These are phyloP conservation scores for Trichoderma harzianum DNA, from an alignment of 2,329 filamentous ascomycete species.

Conservation along the genomic window DNA sequence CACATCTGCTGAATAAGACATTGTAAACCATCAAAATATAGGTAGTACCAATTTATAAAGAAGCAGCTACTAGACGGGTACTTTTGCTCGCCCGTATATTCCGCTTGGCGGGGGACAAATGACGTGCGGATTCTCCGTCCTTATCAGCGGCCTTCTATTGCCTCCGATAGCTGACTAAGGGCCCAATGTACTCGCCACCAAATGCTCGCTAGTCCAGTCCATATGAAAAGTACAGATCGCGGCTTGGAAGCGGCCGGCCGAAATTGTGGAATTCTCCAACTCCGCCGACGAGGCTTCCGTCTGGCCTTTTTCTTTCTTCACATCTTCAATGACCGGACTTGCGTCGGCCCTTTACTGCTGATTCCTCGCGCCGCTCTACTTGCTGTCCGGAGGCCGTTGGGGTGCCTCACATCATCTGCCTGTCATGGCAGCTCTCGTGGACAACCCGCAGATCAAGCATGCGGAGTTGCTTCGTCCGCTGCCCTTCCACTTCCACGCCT, in stretches of 20 bases:
- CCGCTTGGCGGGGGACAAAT: background rate
- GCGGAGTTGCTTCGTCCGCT: slow-evolving; percentile 87
- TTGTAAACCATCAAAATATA: background rate
- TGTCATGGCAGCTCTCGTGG: slow-evolving; percentile 70
- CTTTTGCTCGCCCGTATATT: background rate
- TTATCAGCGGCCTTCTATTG: background rate
- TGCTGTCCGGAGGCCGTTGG: background rate
- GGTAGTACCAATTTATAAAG: background rate
- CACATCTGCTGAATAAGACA: background rate
- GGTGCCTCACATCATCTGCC: background rate
- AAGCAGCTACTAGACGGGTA: background rate
- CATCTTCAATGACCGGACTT: slow-evolving; percentile 8
- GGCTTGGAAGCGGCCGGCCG: slow-evolving; percentile 4
- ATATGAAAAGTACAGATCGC: slow-evolving; percentile 23
- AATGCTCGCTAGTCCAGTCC: background rate
- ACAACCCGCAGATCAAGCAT: slow-evolving; percentile 83
- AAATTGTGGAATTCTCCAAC: background rate
- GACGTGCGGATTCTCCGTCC: slow-evolving; percentile 1
- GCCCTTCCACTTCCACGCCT: slow-evolving; percentile 75
- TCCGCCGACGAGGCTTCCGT: slow-evolving; percentile 1
- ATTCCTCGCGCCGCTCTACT: background rate
- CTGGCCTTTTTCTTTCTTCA: background rate
- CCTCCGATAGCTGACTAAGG: slow-evolving; percentile 15
- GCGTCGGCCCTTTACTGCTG: background rate
- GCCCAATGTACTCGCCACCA: slow-evolving; percentile 11